Conservation (phyloP, 495 filamentous ascomycete species). For the Parachaetomium inaequale region DNA sequence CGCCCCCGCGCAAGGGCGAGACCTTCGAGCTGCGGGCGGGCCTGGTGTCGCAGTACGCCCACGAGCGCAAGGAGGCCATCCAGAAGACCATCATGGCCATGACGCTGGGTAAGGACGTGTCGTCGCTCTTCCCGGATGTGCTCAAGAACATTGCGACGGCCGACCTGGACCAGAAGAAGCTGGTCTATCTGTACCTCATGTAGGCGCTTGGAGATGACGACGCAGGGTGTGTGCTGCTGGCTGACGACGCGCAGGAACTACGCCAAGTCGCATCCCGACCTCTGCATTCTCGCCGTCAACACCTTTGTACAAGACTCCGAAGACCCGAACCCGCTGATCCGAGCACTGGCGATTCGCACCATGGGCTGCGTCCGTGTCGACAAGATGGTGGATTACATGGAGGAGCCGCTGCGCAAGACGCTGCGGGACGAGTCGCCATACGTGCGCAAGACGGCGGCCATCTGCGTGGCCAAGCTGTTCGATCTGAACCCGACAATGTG, state of each 20-base stretch:
- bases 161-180: slow-evolving; percentile 98
- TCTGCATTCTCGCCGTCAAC: slow-evolving; percentile 98
- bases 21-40: slow-evolving; percentile 97
- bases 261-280: slow-evolving; percentile 97
- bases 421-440: slow-evolving; percentile 96
- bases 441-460: slow-evolving; percentile 95
- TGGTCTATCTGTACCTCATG: slow-evolving; percentile 99
- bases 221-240: slow-evolving; percentile 21
- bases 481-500: slow-evolving; percentile 89
- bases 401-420: slow-evolving; percentile 95
- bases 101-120: slow-evolving; percentile 98
- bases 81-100: slow-evolving; percentile 99
- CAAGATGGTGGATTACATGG: slow-evolving; percentile 99
- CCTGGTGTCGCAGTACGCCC: slow-evolving; percentile 98
- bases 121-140: slow-evolving; percentile 93
- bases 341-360: slow-evolving; percentile 93
- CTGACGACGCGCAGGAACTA: slow-evolving; percentile 71
- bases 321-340: slow-evolving; percentile 94
- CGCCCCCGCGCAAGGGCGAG: slow-evolving; percentile 88
- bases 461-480: slow-evolving; percentile 97
- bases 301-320: slow-evolving; percentile 99
- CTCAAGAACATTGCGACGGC: slow-evolving; percentile 96
- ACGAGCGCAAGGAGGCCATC: slow-evolving; percentile 97
- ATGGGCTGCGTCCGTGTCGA: slow-evolving; percentile 99
- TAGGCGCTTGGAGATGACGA: slow-evolving; percentile 40